These are phyloP conservation scores for Hypomyces rosellus DNA, from an alignment of 2,329 filamentous ascomycete species.

Conservation along the genomic window DNA sequence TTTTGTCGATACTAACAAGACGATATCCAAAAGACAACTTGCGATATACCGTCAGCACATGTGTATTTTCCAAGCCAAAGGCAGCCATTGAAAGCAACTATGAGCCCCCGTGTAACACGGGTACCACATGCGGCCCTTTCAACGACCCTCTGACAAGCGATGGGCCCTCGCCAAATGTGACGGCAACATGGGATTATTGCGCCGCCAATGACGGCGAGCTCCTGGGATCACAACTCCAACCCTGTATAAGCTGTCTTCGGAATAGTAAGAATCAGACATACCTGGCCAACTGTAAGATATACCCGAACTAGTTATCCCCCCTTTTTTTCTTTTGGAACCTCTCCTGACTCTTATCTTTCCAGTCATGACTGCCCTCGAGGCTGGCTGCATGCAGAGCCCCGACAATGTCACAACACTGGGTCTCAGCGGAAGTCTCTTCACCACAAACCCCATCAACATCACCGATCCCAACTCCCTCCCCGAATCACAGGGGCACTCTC, in stretches of 20 bases:
- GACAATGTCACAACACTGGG: constrained; percentile 30
- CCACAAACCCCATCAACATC: constrained; percentile 31
- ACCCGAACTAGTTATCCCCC: background rate
- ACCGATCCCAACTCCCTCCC: constrained; percentile 23
- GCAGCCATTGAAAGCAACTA: constrained; percentile 24
- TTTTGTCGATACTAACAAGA: background rate
- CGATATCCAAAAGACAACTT: constrained; percentile 40
- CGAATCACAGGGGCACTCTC: constrained; percentile 20
- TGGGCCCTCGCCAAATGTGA: constrained; percentile 15
- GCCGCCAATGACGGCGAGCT: constrained; percentile 30
- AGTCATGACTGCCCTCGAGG: constrained; percentile 43
- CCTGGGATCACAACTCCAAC: constrained; percentile 22
- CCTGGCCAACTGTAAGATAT: constrained; percentile 44
- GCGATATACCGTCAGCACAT: constrained; percentile 41
- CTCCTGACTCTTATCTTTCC: background rate
- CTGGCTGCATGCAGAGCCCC: constrained; percentile 42
- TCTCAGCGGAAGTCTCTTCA: constrained; percentile 39
- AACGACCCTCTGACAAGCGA: constrained; percentile 31
- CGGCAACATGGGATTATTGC: constrained; percentile 36
- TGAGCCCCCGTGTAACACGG: constrained; percentile 38
- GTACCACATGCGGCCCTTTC: constrained; percentile 35
- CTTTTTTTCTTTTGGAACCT: background rate
- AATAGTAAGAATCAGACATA: constrained; percentile 35
- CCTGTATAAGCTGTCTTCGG: constrained; percentile 39
- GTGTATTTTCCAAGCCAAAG: constrained; percentile 34